A percentile compares a stretch with the other conserved stretches of the same genome.
These are phyloP conservation scores for Corniculantispora saksenae DNA, from an alignment of 2,329 filamentous ascomycete genomes.

Conservation along the genomic window DNA sequence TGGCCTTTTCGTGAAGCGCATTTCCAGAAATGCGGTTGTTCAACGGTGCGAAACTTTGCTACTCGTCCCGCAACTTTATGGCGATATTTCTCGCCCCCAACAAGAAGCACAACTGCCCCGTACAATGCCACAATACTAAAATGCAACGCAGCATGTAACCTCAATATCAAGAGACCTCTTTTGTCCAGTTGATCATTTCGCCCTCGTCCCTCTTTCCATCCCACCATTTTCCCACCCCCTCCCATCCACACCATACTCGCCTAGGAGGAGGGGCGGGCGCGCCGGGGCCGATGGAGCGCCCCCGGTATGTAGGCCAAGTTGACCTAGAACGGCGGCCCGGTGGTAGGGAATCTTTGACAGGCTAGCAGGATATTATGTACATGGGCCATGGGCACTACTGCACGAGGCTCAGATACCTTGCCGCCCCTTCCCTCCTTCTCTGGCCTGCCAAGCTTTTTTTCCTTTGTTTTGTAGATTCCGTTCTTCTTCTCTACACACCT, in stretches of 20 bases:
- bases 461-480: background rate
- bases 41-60: too few relatives aligned
- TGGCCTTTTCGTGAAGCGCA: background rate
- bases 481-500: background rate
- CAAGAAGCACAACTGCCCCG: background rate
- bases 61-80: too few relatives aligned
- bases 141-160: background rate
- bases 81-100: background rate
- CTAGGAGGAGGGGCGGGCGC: constrained; percentile 10
- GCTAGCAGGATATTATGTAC: background rate
- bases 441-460: background rate
- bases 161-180: background rate
- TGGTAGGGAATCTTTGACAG: background rate
- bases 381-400: constrained; percentile 2
- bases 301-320: constrained; percentile 6
- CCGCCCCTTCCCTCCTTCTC: background rate
- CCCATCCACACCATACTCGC: constrained; percentile 3
- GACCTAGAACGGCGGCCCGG: constrained; percentile 1
- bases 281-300: constrained; percentile 14
- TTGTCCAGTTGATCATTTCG: background rate
- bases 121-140: background rate
- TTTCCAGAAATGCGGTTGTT: background rate
- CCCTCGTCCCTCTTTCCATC: background rate
- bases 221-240: background rate
- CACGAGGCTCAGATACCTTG: background rate